phyloP scores from a whole-genome alignment of 2,329 filamentous ascomycete genomes.

The Iodosphaeria phyllophila region DNA sequence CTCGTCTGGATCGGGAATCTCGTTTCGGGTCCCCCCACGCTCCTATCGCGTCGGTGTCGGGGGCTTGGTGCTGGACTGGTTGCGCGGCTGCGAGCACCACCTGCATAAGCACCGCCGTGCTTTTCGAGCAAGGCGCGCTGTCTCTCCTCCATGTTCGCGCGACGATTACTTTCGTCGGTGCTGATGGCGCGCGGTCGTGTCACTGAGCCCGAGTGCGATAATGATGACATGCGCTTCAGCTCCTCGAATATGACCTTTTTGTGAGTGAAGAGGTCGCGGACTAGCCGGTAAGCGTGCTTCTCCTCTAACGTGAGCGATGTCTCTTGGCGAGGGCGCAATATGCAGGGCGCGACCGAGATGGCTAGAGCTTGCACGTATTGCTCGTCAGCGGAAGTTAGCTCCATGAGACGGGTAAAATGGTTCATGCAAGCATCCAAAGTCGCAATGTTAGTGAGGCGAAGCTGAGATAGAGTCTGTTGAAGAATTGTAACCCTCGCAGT shows the following conservation, averaged over 20 bases:
- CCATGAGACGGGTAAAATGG: conserved; percentile 91
- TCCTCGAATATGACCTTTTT: conserved; percentile 94
- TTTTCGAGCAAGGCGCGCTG: conserved; percentile 63
- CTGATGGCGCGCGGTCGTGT: conserved; percentile 67
- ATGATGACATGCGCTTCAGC: conserved; percentile 70
- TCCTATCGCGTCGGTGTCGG: conserved; percentile 61
- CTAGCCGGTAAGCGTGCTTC: conserved; percentile 74
- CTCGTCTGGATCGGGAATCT: conserved; percentile 69
- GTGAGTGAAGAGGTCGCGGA: conserved; percentile 81
- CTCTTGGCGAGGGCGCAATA: conserved; percentile 72
- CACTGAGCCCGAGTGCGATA: conserved; percentile 44
- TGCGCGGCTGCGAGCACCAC: conserved; percentile 46
- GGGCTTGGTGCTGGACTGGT: conserved; percentile 52
- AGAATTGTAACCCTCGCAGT: conserved; percentile 72
- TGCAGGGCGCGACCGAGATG: conserved; percentile 59
- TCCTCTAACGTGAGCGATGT: conserved; percentile 90
- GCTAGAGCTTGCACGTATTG: conserved; percentile 61
- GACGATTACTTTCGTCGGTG: conserved; percentile 88
- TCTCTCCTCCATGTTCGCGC: conserved; percentile 84
- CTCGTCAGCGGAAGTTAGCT: conserved; percentile 90
- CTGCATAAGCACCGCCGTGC: conserved; percentile 21
- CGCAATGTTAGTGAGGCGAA: conserved; percentile 91
- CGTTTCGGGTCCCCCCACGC: conserved; percentile 52
- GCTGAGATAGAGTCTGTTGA: conserved; percentile 86
- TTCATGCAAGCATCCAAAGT: conserved; percentile 98